Percentiles rank a stretch among this genome's conserved stretches.
Conservation (phyloP, 495 filamentous ascomycete species). For the Hypoxylon trugodes region DNA sequence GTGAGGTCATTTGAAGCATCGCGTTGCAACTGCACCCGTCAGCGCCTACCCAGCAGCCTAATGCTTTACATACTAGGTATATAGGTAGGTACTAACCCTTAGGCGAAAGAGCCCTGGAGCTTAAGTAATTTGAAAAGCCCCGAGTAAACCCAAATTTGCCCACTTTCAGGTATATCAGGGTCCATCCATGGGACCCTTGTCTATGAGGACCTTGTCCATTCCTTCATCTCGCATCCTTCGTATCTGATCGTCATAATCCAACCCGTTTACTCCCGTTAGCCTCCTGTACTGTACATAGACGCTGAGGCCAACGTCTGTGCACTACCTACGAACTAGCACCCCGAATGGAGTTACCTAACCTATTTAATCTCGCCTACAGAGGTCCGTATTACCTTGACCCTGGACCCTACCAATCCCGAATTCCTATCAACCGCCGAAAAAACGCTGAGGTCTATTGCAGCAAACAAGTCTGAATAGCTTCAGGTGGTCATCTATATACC, state of each 20-base stretch:
- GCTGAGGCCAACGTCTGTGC: constrained; percentile 25
- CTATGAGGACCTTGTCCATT: constrained; percentile 36
- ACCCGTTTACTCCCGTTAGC: constrained; percentile 31
- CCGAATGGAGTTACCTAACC: constrained; percentile 15
- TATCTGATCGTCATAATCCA: constrained; percentile 41
- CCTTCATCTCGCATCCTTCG: constrained; percentile 43
- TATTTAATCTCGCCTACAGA: constrained; percentile 3
- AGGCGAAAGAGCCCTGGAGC: constrained; percentile 18
- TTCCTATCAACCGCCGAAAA: constrained; percentile 4
- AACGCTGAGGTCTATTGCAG: background rate
- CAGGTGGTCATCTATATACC: background rate
- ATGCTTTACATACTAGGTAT: too few relatives aligned
- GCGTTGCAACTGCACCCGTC: constrained; percentile 7
- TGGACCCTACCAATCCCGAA: constrained; percentile 2
- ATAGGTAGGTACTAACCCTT: too few relatives aligned
- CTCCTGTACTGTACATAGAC: constrained; percentile 23
- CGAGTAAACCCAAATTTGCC: constrained; percentile 16
- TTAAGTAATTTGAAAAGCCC: constrained; percentile 32
- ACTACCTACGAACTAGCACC: too few relatives aligned
- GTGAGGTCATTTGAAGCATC: constrained; percentile 30
- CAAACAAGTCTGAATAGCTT: constrained; percentile 24
- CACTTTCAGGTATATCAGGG: constrained; percentile 36
- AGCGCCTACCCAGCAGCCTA: background rate
- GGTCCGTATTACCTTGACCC: constrained; percentile 1
- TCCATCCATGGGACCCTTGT: constrained; percentile 38